A percentile compares a stretch with the other conserved stretches of the same genome.
Evolutionary conservation across 768 basidiomycete species (phyloP).

Genomic region (Obba rivulosa): DNA sequence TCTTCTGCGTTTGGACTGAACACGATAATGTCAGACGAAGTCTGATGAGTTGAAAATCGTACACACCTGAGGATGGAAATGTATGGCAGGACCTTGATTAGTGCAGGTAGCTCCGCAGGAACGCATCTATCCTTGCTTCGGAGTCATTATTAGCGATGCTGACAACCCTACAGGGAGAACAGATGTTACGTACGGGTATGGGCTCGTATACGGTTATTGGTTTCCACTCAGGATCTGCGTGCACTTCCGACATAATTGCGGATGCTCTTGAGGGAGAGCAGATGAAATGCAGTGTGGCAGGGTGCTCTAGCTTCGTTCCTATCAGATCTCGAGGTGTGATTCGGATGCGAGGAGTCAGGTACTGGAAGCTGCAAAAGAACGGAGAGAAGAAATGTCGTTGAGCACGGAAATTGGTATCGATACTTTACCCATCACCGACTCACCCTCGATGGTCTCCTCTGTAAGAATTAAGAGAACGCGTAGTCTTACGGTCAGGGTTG

Average conservation of each 20-base stretch:
- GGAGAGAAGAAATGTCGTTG: slow-evolving; percentile 3
- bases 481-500: slow-evolving; percentile 50
- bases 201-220: slow-evolving; percentile 80
- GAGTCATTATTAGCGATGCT: not conserved
- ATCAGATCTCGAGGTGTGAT: slow-evolving; percentile 67
- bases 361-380: slow-evolving; percentile 58
- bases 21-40: not conserved
- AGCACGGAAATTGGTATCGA: too few relatives aligned
- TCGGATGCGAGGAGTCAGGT: slow-evolving; percentile 65
- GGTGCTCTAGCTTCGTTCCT: slow-evolving; percentile 43
- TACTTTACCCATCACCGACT: slow-evolving; percentile 8
- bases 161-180: not conserved
- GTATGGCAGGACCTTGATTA: slow-evolving; percentile 50
- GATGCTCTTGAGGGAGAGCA: slow-evolving; percentile 75
- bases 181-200: slow-evolving; percentile 57
- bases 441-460: slow-evolving; percentile 69
- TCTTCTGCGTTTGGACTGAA: slow-evolving; percentile 84
- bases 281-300: slow-evolving; percentile 71
- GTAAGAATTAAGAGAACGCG: slow-evolving; percentile 71
- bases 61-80: slow-evolving; percentile 66
- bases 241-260: slow-evolving; percentile 60
- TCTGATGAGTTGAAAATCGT: not conserved
- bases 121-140: slow-evolving; percentile 63
- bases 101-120: slow-evolving; percentile 70
- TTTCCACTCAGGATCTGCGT: slow-evolving; percentile 48